Conservation (phyloP, 1,139 yeast species). For the Yamadazyma diospyri region DNA sequence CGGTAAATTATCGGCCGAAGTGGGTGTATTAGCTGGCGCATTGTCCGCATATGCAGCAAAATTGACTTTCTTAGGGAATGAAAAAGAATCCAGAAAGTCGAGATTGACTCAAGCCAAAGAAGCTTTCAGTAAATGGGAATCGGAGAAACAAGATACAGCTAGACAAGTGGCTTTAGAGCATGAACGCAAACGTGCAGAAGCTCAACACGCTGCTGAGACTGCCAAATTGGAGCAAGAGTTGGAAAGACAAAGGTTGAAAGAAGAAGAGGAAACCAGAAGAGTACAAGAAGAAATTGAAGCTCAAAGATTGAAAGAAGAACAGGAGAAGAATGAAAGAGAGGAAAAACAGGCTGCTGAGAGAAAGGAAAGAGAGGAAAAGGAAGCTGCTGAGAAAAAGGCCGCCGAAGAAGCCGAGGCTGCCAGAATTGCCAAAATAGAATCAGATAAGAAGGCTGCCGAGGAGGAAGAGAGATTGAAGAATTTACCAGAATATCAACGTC, state of each 20-base stretch:
- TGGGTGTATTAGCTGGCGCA: slow-evolving; percentile 40
- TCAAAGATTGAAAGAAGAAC: slow-evolving; percentile 32
- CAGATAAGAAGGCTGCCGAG: slow-evolving; percentile 20
- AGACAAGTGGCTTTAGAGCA: slow-evolving; percentile 37
- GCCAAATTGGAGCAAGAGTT: slow-evolving; percentile 45
- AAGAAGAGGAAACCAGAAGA: slow-evolving; percentile 30
- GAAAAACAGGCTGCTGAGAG: slow-evolving; percentile 29
- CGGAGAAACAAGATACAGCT: slow-evolving; percentile 41
- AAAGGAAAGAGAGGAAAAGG: slow-evolving; percentile 18
- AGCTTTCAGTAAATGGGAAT: slow-evolving; percentile 40
- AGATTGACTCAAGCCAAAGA: slow-evolving; percentile 44
- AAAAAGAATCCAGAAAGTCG: slow-evolving; percentile 31
- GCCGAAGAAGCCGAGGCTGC: slow-evolving; percentile 17
- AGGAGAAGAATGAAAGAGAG: slow-evolving; percentile 27
- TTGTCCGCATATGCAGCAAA: slow-evolving; percentile 46
- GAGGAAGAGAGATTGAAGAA: slow-evolving; percentile 18
- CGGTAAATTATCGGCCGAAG: slow-evolving; percentile 38
- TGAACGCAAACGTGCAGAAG: slow-evolving; percentile 46
- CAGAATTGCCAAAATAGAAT: slow-evolving; percentile 13
- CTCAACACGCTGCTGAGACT: slow-evolving; percentile 47
- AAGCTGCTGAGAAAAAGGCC: slow-evolving; percentile 15
- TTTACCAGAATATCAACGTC: slow-evolving; percentile 28
- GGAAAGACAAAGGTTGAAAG: slow-evolving; percentile 34
- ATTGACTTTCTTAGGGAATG: slow-evolving; percentile 36
- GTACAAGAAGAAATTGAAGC: slow-evolving; percentile 29